Conservation (phyloP, 2,329 filamentous ascomycete species). For the Fusarium floridanum region DNA sequence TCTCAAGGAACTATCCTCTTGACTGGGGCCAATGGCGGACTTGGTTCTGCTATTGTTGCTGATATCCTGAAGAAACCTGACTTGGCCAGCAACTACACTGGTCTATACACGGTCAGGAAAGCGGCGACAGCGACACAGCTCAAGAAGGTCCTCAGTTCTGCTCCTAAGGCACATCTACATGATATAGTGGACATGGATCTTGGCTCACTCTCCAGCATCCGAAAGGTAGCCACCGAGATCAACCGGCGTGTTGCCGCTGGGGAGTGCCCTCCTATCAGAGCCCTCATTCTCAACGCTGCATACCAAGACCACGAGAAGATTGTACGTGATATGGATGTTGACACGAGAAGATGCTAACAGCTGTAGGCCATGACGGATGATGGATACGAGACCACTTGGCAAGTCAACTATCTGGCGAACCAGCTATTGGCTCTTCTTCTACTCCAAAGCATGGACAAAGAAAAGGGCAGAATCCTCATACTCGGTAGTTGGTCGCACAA, state of each 20-base stretch:
- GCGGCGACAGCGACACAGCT: conserved; percentile 47
- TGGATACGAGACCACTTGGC: conserved; percentile 51
- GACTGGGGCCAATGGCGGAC: conserved; percentile 56
- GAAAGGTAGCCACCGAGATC: conserved; percentile 44
- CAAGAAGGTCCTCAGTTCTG: conserved; percentile 39
- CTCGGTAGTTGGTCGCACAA: conserved; percentile 52
- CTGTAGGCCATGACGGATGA: conserved; percentile 46
- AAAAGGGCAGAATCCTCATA: conserved; percentile 46
- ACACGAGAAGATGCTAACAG: conserved; percentile 3
- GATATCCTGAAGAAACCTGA: conserved; percentile 47
- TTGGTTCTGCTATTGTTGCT: conserved; percentile 52
- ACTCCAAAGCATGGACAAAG: conserved; percentile 50
- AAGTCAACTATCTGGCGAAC: conserved; percentile 51
- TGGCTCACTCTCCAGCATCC: conserved; percentile 45
- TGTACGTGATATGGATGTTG: conserved; percentile 28
- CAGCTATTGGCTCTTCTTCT: conserved; percentile 48
- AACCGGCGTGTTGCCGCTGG: conserved; percentile 48
- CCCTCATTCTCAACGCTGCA: conserved; percentile 54
- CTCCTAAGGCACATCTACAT: conserved; percentile 45
- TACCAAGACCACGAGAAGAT: conserved; percentile 45
- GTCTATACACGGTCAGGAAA: conserved; percentile 55
- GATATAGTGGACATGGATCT: conserved; percentile 52
- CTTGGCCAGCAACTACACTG: conserved; percentile 50
- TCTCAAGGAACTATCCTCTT: conserved; percentile 51
- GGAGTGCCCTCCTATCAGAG: conserved; percentile 55